Percentiles rank a stretch among this genome's conserved stretches.
These are phyloP conservation scores for Pyronema omphalodes DNA, from an alignment of 495 filamentous ascomycete genomes.

Conservation along the genomic window DNA sequence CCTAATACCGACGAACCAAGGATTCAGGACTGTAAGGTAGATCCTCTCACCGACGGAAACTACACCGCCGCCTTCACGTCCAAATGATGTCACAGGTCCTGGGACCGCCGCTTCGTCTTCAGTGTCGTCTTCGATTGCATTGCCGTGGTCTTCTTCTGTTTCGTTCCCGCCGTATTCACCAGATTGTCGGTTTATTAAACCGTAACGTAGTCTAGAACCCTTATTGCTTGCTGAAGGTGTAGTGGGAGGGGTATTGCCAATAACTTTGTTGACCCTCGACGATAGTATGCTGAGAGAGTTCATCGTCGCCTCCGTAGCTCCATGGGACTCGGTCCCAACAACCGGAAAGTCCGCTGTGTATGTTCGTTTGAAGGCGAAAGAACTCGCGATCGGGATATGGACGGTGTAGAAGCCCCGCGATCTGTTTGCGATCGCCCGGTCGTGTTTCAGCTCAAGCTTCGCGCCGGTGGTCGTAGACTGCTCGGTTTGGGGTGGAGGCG, in stretches of 20 bases:
- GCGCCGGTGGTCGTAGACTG: not conserved
- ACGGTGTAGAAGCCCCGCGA: too few species aligned
- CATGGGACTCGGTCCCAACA: conserved; percentile 29
- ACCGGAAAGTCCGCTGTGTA: too few species aligned
- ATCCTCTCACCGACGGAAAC: conserved; percentile 11
- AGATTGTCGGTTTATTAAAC: not conserved
- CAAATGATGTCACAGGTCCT: not conserved
- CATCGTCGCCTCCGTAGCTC: conserved; percentile 50
- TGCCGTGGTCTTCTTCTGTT: conserved; percentile 1
- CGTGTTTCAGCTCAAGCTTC: not conserved
- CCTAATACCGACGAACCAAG: conserved; percentile 29
- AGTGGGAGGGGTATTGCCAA: conserved; percentile 39
- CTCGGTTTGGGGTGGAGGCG: too few species aligned
- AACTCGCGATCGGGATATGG: too few species aligned
- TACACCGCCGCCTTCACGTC: not conserved
- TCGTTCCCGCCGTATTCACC: not conserved
- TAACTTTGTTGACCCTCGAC: conserved; percentile 44
- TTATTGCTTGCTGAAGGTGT: conserved; percentile 13
- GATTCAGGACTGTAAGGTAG: conserved; percentile 14
- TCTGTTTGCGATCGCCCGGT: not conserved
- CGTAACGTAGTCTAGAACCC: not conserved
- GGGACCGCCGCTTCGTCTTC: not conserved
- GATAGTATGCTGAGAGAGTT: conserved; percentile 95
- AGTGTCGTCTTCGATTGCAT: not conserved
- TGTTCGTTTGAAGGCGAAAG: too few species aligned